phyloP scores from a whole-genome alignment of 805 yeast genomes.

The Nakazawaea pomicola region DNA sequence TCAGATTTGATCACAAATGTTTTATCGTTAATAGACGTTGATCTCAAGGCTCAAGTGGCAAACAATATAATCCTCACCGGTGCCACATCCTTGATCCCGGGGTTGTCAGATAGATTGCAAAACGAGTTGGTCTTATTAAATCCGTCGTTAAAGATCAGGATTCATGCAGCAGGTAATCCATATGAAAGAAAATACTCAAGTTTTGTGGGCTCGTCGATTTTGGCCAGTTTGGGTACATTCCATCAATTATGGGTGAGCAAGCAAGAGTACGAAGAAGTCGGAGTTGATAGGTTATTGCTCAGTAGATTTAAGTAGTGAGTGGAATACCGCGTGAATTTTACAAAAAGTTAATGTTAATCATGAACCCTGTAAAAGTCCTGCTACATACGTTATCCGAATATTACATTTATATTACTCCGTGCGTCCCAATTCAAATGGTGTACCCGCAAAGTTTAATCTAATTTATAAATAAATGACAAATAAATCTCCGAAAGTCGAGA shows the following conservation, averaged over 20 bases:
- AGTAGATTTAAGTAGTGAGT: conserved; percentile 68
- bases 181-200: conserved; percentile 75
- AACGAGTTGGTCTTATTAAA: conserved; percentile 62
- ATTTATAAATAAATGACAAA: too few relatives aligned
- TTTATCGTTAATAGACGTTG: conserved; percentile 64
- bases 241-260: conserved; percentile 93
- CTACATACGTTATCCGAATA: too few relatives aligned
- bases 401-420: too few relatives aligned
- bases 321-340: too few relatives aligned
- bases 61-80: conserved; percentile 88
- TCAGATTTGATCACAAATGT: conserved; percentile 57
- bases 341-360: too few relatives aligned
- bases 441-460: too few relatives aligned
- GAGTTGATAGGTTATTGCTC: conserved; percentile 71
- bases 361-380: too few relatives aligned
- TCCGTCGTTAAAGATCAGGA: conserved; percentile 82
- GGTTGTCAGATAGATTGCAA: conserved; percentile 71
- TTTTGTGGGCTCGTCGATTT: conserved; percentile 91
- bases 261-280: conserved; percentile 83
- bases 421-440: too few relatives aligned
- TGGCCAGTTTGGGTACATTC: conserved; percentile 86
- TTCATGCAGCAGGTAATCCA: conserved; percentile 75
- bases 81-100: conserved; percentile 75
- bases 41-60: conserved; percentile 78
- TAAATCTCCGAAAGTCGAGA: too few relatives aligned